Conservation (phyloP, 2,329 filamentous ascomycete species). For the Claviceps purpurea region DNA sequence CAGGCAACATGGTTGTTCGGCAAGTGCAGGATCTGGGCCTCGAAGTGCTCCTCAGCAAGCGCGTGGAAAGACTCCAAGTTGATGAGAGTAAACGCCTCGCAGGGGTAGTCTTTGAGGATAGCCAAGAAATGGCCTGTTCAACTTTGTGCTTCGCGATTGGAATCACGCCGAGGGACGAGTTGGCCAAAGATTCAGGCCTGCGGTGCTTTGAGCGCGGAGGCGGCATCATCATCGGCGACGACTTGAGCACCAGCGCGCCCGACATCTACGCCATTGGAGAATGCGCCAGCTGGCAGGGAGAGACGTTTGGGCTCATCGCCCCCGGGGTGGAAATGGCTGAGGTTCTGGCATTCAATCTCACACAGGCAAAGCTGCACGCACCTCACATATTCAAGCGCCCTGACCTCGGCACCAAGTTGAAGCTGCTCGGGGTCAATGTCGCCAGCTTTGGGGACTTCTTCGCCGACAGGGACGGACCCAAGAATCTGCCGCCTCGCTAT, state of each 20-base stretch:
- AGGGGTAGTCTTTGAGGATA: slow-evolving; percentile 70
- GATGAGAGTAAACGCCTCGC: slow-evolving; percentile 54
- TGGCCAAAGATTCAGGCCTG: slow-evolving; percentile 58
- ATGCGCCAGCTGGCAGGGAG: slow-evolving; percentile 77
- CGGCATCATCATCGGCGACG: slow-evolving; percentile 57
- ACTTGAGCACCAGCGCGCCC: slow-evolving; percentile 54
- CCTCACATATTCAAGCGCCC: slow-evolving; percentile 63
- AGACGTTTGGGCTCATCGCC: slow-evolving; percentile 79
- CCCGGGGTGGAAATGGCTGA: slow-evolving; percentile 90
- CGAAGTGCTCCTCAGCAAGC: slow-evolving; percentile 65
- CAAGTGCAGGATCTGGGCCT: slow-evolving; percentile 68
- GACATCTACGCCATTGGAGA: slow-evolving; percentile 82
- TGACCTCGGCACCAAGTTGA: slow-evolving; percentile 83
- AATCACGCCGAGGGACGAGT: slow-evolving; percentile 65
- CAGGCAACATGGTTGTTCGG: slow-evolving; percentile 67
- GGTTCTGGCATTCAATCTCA: slow-evolving; percentile 80
- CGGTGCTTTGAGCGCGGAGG: slow-evolving; percentile 59
- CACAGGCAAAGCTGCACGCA: slow-evolving; percentile 60
- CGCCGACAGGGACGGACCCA: slow-evolving; percentile 72
- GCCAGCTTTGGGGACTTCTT: slow-evolving; percentile 93
- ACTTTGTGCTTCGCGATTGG: slow-evolving; percentile 86
- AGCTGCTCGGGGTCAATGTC: slow-evolving; percentile 79
- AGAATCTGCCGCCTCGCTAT: slow-evolving; percentile 51
- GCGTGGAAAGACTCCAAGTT: slow-evolving; percentile 59
- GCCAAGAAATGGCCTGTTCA: slow-evolving; percentile 60